Evolutionary conservation across 1,284 basidiomycete species (phyloP).

Genomic region (Naganishia albida): DNA sequence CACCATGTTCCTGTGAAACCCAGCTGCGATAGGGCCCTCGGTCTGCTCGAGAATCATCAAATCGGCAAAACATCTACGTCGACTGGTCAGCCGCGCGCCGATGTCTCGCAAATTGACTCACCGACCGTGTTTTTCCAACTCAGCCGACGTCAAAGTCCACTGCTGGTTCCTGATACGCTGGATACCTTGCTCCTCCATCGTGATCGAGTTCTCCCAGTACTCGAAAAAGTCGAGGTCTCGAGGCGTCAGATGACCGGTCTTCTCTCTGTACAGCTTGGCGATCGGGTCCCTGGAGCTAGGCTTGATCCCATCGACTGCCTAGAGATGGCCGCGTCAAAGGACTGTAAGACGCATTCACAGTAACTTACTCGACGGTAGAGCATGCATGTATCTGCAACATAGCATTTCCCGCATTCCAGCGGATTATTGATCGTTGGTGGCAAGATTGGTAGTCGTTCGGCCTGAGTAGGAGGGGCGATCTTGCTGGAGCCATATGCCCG

Average conservation of each 20-base stretch:
- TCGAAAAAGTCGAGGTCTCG: constrained; percentile 77
- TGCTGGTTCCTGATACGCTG: constrained; percentile 81
- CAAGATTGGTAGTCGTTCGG: constrained; percentile 62
- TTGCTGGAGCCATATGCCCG: not conserved
- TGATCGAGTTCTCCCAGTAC: constrained; percentile 83
- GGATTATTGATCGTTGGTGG: constrained; percentile 85
- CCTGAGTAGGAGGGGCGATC: constrained; percentile 23
- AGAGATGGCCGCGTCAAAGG: not conserved
- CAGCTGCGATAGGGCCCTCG: constrained; percentile 49
- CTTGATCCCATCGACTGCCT: constrained; percentile 69
- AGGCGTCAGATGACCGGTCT: constrained; percentile 75
- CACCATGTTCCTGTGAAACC: constrained; percentile 62
- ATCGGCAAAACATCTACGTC: constrained; percentile 62
- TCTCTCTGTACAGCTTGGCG: constrained; percentile 71
- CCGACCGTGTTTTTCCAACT: constrained; percentile 75
- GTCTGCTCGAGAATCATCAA: constrained; percentile 67
- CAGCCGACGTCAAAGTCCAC: constrained; percentile 83
- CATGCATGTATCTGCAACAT: constrained; percentile 83
- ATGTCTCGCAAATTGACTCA: constrained; percentile 46
- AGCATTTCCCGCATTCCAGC: constrained; percentile 77
- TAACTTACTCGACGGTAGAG: constrained; percentile 77
- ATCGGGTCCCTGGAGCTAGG: constrained; percentile 66
- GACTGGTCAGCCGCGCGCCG: not conserved
- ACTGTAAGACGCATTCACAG: not conserved
- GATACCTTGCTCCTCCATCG: constrained; percentile 85